Evolutionary conservation across 495 filamentous ascomycete genomes (phyloP), one percentile per base, ranked within the genome.

Genomic region (Parachaetomium inaequale): DNA sequence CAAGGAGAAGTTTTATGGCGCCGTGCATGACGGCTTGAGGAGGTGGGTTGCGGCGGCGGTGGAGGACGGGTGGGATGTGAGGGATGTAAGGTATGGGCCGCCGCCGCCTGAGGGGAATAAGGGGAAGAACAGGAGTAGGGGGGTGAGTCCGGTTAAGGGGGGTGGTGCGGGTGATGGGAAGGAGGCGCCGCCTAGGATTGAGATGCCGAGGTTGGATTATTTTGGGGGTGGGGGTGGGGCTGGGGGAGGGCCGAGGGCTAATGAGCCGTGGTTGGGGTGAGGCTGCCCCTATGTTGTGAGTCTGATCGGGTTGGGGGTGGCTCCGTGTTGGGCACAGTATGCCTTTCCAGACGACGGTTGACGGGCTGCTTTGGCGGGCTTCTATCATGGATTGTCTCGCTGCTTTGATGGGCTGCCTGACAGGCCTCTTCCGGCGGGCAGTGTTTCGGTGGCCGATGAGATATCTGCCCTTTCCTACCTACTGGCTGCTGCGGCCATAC

Each of bases 1-100:
- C 80, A 98, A 98, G 74, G 94, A 96, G 74, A 97, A 96, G 70
- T 93, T 98, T 71, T 98, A 98, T 67, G 87, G 87, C 2, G 82
- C 88, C 23, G 90, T 98, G 12, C 94, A 98, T 72, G 91, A 92
- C 62, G 90, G 87, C 21, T 79, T 98, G 54, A 83, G 88, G 57
- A 92, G 88, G 29, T 98, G 94, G 94, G 88, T 97, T 29, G 87
- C 85, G 2, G 95, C 93, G 1, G 92, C 91, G 0, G 78, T 74
- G 34, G 92, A 91, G 42, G 94, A 98, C 76, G 90, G 85, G 29
- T 98, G 94, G 95, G 83, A 90, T 58, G 86, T 89, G 34, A 75
- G 79, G 40, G 80, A 84, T 55, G 92, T 97, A 17, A 81, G 89
- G 40, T 89, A 88, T 68, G 91, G 91, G 2, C 86, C 86, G 32